phyloP scores from a whole-genome alignment of 345 rosid species.

The Acer negundo region DNA sequence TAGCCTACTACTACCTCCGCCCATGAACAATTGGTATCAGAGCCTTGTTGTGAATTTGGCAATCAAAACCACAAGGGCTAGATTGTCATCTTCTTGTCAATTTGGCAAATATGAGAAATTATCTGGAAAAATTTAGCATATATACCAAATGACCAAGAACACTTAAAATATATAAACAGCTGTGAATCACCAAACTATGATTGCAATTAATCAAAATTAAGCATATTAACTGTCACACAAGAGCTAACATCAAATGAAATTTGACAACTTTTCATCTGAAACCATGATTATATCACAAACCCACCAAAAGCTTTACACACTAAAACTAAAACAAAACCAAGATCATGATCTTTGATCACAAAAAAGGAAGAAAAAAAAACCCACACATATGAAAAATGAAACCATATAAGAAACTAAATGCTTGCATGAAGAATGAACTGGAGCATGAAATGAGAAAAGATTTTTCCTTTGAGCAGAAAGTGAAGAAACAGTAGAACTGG shows the following conservation, averaged over 20 bases:
- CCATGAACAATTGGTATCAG: no score
- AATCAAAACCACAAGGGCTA: no score
- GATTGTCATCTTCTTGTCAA: background rate
- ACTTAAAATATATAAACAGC: background rate
- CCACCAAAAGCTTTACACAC: background rate
- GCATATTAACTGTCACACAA: background rate
- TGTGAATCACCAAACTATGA: background rate
- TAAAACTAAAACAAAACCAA: background rate
- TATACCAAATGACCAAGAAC: background rate
- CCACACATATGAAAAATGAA: background rate
- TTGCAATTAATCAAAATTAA: background rate
- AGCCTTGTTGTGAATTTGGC: no score
- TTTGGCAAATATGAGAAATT: background rate
- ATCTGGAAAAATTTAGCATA: background rate
- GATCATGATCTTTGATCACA: background rate
- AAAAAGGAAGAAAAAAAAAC: background rate
- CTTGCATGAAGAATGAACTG: background rate
- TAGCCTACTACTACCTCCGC: no score
- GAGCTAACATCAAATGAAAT: no score
- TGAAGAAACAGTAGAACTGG: background rate
- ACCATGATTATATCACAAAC: background rate
- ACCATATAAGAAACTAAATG: background rate
- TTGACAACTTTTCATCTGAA: background rate
- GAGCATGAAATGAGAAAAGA: background rate
- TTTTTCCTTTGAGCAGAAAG: conserved; percentile 3